Conservation (phyloP, 2,329 filamentous ascomycete species). For the Aspergillus brunneoviolaceus region DNA sequence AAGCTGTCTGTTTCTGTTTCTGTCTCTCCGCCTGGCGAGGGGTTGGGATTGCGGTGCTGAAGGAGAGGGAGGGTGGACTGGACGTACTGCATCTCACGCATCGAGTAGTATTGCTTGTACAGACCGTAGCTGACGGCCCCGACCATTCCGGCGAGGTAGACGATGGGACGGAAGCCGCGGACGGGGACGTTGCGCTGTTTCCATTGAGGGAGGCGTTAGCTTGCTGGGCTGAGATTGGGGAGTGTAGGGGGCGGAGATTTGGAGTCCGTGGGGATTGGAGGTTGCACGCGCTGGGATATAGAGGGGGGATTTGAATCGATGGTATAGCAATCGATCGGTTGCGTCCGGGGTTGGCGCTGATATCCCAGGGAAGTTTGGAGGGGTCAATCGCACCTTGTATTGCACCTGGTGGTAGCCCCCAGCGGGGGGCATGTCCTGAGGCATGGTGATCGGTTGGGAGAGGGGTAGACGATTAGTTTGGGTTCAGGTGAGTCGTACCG, state of each 20-base stretch:
- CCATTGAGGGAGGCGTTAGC: no score
- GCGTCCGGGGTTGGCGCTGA: neutral
- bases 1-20: no score
- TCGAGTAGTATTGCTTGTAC: constrained; percentile 78
- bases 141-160: constrained; percentile 74
- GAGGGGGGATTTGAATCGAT: no score
- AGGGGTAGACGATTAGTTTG: constrained; percentile 21
- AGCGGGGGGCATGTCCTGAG: constrained; percentile 93
- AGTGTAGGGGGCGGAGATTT: no score
- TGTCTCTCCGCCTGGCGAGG: neutral
- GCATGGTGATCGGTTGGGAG: constrained; percentile 60
- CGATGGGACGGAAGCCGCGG: constrained; percentile 80
- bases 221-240: no score
- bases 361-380: neutral
- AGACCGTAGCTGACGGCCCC: constrained; percentile 85
- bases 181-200: constrained; percentile 83
- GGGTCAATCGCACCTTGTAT: constrained; percentile 71
- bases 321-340: no score
- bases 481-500: constrained; percentile 11
- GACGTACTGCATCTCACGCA: constrained; percentile 86
- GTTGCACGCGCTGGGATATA: neutral
- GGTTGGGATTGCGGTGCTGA: neutral
- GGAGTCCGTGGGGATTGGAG: neutral
- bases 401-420: constrained; percentile 96
- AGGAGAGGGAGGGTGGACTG: constrained; percentile 1